These are phyloP conservation scores for Arthrobotrys conoides DNA, from an alignment of 2,329 filamentous ascomycete genomes.

Conservation along the genomic window DNA sequence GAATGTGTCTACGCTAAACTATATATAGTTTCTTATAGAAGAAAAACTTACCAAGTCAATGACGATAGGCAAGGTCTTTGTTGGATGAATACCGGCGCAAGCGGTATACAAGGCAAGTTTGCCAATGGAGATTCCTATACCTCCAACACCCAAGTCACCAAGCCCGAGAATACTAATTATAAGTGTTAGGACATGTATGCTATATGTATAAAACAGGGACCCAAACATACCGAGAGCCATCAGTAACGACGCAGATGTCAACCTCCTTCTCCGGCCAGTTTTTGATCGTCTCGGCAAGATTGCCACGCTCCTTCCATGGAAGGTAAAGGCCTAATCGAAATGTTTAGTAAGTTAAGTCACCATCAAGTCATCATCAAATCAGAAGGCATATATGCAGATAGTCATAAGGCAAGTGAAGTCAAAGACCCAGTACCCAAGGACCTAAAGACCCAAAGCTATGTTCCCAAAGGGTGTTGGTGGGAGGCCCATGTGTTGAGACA, in stretches of 20 bases:
- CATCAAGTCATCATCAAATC: too few species aligned
- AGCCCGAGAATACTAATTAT: conserved; percentile 77
- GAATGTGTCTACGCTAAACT: background rate
- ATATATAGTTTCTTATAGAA: background rate
- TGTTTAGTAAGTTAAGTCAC: background rate
- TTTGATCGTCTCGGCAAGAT: conserved; percentile 86
- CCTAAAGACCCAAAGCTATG: background rate
- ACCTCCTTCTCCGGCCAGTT: conserved; percentile 94
- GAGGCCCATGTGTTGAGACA: conserved; percentile 49
- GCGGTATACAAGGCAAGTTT: conserved; percentile 96
- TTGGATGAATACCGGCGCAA: conserved; percentile 93
- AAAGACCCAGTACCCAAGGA: background rate
- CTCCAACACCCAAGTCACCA: conserved; percentile 95
- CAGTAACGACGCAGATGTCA: conserved; percentile 96
- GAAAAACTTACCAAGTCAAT: conserved; percentile 69
- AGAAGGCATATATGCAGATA: background rate
- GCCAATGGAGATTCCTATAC: conserved; percentile 97
- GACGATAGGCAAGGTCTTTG: conserved; percentile 81
- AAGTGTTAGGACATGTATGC: conserved; percentile 66
- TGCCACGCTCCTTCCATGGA: conserved; percentile 92
- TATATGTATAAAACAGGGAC: background rate
- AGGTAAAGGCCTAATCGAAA: conserved; percentile 74
- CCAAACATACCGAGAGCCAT: conserved; percentile 78
- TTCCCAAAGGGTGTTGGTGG: conserved; percentile 11
- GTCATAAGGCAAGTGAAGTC: background rate